phyloP scores from a whole-genome alignment of 257 asterid species.

The Solanum corneliomulleri region DNA sequence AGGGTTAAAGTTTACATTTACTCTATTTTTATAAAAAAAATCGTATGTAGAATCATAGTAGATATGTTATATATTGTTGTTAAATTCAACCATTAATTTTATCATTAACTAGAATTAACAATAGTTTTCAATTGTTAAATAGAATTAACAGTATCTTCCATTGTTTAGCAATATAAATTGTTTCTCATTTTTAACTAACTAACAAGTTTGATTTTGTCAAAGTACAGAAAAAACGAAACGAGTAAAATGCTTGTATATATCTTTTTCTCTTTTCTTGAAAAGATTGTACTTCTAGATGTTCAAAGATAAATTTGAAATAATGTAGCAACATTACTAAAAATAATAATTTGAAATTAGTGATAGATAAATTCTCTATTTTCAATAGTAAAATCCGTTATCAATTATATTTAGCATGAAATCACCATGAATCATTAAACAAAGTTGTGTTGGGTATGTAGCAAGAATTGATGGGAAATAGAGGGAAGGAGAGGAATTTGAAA shows the following conservation, averaged over 20 bases:
- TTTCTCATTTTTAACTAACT: background rate
- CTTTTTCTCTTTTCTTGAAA: background rate
- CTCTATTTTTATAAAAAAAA: background rate
- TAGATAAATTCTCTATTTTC: background rate
- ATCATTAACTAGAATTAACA: background rate
- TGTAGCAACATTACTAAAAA: background rate
- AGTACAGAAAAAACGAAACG: background rate
- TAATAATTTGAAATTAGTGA: background rate
- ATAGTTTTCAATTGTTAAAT: background rate
- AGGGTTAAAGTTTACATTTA: background rate
- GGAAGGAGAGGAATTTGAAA: no score
- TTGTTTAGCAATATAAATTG: background rate
- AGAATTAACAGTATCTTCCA: background rate
- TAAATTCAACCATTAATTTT: background rate
- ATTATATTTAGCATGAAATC: background rate
- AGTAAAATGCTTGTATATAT: background rate
- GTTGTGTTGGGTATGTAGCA: no score
- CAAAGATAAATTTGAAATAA: background rate
- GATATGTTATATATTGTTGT: background rate
- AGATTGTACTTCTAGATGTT: background rate
- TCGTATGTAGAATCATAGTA: rapidly evolving
- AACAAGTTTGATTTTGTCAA: background rate
- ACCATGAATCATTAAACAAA: background rate
- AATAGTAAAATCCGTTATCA: background rate
- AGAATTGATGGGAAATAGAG: no score